Evolutionary conservation across 2,329 filamentous ascomycete species (phyloP).

Genomic region (Claviceps humidiphila): DNA sequence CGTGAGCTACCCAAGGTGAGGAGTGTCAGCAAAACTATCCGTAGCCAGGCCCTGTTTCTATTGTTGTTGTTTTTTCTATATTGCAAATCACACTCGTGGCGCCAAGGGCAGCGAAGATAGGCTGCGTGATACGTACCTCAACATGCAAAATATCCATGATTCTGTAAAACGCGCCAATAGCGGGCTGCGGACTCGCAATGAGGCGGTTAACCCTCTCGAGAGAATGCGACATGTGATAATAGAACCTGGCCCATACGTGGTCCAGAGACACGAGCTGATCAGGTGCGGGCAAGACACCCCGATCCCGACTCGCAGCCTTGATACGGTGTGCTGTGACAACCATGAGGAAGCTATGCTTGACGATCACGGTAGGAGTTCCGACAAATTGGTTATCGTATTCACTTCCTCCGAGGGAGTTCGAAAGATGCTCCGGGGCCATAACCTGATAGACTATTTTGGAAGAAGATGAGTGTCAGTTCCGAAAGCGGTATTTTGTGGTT

Average conservation of each 20-base stretch:
- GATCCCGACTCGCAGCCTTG: neutral
- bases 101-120: neutral
- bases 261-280: neutral
- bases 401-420: slow-evolving; percentile 1
- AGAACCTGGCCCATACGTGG: slow-evolving; percentile 2
- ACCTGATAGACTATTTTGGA: neutral
- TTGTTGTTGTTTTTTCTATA: no score
- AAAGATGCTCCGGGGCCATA: slow-evolving; percentile 5
- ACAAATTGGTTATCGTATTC: slow-evolving; percentile 3
- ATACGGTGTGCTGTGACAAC: slow-evolving; percentile 4
- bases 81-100: no score
- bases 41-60: no score
- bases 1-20: neutral
- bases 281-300: neutral
- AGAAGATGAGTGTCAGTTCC: neutral
- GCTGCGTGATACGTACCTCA: neutral
- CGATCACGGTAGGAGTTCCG: slow-evolving; percentile 1
- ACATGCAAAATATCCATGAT: slow-evolving; percentile 5
- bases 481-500: no score
- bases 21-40: neutral
- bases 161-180: slow-evolving; percentile 3
- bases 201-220: slow-evolving; percentile 1
- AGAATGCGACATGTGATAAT: slow-evolving; percentile 3
- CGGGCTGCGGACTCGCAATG: neutral
- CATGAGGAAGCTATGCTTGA: slow-evolving; percentile 4